Evolutionary conservation across 1,284 basidiomycete genomes (phyloP), one percentile per base, ranked within the genome.

Genomic region (Laetiporus sulphureus): DNA sequence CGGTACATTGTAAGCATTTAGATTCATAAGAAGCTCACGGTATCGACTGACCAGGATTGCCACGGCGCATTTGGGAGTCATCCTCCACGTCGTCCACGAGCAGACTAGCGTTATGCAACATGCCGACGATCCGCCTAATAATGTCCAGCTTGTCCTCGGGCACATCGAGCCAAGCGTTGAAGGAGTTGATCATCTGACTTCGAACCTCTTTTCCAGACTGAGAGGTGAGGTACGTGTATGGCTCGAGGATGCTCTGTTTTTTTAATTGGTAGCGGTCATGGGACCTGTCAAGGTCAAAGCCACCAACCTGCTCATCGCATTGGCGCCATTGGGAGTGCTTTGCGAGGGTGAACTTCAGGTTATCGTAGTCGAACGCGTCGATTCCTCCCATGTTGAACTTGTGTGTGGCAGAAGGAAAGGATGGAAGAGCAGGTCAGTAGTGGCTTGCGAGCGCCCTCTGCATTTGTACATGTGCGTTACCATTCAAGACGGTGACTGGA

Each of bases 51-150:
- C 36, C 36, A 5, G 36, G 36, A 18, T 25, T 37, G 11, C 36
- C 36, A 12, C 36, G 36, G 5, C 36, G 36, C 5, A 37, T 22
- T 19, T 37, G 36, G 11, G 36, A 37, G 24, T 37, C 36, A 16
- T 37, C 36, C 19, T 37, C 36, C 7, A 37, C 36, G 24, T 37
- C 36, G 24, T 37, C 36, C 5, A 37, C 36, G 23, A 37, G 36
- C 15, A 37, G 24, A 19, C 36, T 37, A 5, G 36, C 36, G 16
- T 37, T 37, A 19, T 37, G 36, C 5, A 37, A 24, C 36, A 37
- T 37, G 6, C 36, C 36, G 22, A 37, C 36, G 24, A 37, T 37
- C 4, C 36, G 22, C n/a, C 36, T 18, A 24, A 37, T 37, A 4
- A 29, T 27, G 8, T 5, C 18, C 12, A 37, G 36, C 18, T 27